Percentiles rank a stretch among this genome's conserved stretches.
phyloP scores from a whole-genome alignment of 2,329 filamentous ascomycete genomes.

The Nothophaeocryptopus gaeumannii region DNA sequence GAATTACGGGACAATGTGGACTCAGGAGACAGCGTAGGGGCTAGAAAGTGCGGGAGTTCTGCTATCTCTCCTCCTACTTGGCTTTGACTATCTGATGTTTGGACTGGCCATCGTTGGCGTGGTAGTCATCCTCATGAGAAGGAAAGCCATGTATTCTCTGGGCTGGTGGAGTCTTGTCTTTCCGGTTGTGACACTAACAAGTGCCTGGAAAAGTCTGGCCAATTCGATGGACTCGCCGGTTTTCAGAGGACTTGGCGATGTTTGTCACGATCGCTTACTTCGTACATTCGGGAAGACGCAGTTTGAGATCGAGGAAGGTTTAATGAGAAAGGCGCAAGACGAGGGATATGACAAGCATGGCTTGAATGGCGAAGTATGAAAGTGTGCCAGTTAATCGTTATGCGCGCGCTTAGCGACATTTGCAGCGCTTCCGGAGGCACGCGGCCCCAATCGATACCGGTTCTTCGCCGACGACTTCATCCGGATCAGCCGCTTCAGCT shows the following conservation, averaged over 20 bases:
- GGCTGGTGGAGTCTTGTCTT: constrained; percentile 17
- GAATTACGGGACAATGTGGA: constrained; percentile 12
- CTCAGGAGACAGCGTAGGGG: constrained; percentile 4
- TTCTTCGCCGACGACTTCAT: too few species aligned
- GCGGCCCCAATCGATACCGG: too few species aligned
- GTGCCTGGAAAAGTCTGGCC: constrained; percentile 12
- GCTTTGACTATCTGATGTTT: constrained; percentile 14
- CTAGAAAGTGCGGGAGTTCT: constrained; percentile 11
- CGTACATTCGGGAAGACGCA: constrained; percentile 13
- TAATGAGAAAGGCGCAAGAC: constrained; percentile 13
- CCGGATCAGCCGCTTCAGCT: too few species aligned
- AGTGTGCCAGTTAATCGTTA: too few species aligned
- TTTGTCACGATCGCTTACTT: constrained; percentile 10
- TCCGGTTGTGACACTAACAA: constrained; percentile 15
- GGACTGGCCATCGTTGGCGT: constrained; percentile 12
- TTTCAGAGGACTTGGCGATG: constrained; percentile 13
- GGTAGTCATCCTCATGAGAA: constrained; percentile 8
- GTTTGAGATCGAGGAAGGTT: constrained; percentile 6
- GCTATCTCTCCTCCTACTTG: constrained; percentile 9
- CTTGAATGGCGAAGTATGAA: too few species aligned
- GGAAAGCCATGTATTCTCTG: constrained; percentile 5
- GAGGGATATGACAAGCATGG: not conserved
- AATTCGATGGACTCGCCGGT: constrained; percentile 16
- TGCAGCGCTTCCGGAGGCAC: too few species aligned
- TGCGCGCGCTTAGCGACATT: too few species aligned